Evolutionary conservation across 306 rosid genomes (phyloP).

Genomic region (Echinosophora koreensis): DNA sequence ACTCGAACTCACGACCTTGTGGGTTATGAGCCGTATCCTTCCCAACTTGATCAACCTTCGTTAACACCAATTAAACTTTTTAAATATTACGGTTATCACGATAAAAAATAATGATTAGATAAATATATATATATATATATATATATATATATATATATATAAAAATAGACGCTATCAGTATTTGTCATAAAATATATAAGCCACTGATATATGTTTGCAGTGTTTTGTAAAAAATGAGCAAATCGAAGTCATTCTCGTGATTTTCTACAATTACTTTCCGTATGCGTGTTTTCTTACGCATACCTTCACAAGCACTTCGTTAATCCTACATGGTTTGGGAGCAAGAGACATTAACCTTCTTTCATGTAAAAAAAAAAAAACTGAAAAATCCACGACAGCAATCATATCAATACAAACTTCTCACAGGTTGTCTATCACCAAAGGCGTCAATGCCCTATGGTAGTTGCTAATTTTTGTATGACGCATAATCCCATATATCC

Average conservation of each 20-base stretch:
- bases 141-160: too few relatives aligned
- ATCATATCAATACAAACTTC: constrained; percentile 17
- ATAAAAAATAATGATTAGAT: too few relatives aligned
- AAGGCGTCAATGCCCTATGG: constrained; percentile 3
- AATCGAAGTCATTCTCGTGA: background rate
- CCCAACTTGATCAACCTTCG: too few relatives aligned
- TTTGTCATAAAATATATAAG: too few relatives aligned
- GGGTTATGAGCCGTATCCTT: too few relatives aligned
- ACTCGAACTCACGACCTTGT: too few relatives aligned
- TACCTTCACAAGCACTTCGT: background rate
- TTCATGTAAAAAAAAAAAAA: background rate
- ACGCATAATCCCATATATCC: background rate
- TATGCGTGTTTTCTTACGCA: background rate
- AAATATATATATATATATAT: too few relatives aligned
- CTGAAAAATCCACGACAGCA: background rate
- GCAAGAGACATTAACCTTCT: background rate
- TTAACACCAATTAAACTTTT: too few relatives aligned
- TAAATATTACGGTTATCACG: too few relatives aligned
- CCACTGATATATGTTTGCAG: background rate
- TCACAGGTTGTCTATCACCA: background rate
- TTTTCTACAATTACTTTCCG: too few relatives aligned
- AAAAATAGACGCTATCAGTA: too few relatives aligned
- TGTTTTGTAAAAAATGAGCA: background rate
- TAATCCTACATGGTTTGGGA: background rate
- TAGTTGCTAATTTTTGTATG: background rate